Base-by-base conservation (phyloP, 2,329 filamentous ascomycete species). In the Colletotrichum cuscutae region DNA sequence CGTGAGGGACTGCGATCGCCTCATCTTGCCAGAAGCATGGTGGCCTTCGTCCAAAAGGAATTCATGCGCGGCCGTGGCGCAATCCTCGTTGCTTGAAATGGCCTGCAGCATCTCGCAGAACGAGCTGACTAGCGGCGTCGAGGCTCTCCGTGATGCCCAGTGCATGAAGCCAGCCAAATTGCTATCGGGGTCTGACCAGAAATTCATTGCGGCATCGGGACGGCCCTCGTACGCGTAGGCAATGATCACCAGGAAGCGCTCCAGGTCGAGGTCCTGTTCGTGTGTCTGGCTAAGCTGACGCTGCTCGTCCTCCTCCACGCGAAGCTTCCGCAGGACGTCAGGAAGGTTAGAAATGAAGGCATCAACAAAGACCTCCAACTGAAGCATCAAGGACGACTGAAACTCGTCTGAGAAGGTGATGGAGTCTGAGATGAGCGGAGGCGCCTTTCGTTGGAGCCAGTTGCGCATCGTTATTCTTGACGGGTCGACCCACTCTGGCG, bases 61-160 rank as follows among this genome's bases (percentile, higher is more conserved):
- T 62, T 92, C 91, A 80, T 99, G 96, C 0, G 96, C 95, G 19
- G 93, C 89, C 66, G 93, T 92, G 32, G 97, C 96, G 77, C 94
- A 97, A 65, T 94, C 90, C 66, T 94, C 90, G 65, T 95, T 95
- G 64, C 92, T 91, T 0, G 97, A 94, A 60, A 99, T 92, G 1
- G 95, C 93, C 78, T 95, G 94, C 19, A 99, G 86, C 91, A 99
- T 96, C 80, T 98, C 96, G 81, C 97, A 99, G 77, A 98, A 99
- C 13, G 96, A 95, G 74, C 95, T 97, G 72, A 97, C 95, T 28
- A 98, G 89, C n/a, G 97, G 97, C 0, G 97, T 98, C 0, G 97
- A 98, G 73, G 97, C 95, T 77, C 97, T 89, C 77, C 95, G 93
- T 4, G 97, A 98, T n/a, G 95, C 94, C 97, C 97, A 99, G 75